Evolutionary conservation across 1,139 yeast species (phyloP).

Genomic region (Pichia sp.): DNA sequence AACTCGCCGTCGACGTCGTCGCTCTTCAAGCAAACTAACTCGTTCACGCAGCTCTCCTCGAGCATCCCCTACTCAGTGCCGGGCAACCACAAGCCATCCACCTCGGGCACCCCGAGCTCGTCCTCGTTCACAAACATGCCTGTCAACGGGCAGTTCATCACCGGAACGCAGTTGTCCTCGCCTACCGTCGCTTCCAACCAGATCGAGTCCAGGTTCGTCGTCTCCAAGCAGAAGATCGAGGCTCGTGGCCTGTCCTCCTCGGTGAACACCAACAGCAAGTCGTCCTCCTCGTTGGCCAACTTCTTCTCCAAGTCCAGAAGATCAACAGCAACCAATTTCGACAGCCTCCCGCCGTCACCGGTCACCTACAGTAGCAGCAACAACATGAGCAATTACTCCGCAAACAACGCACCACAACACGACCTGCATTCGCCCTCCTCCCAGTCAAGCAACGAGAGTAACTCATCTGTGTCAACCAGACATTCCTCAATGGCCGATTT

Average conservation of each 20-base stretch:
- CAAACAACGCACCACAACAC: constrained; percentile 12
- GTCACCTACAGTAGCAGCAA: constrained; percentile 19
- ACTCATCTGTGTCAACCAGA: constrained; percentile 29
- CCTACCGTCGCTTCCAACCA: constrained; percentile 53
- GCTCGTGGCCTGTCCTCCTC: constrained; percentile 31
- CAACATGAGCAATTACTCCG: neutral
- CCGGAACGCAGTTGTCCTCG: constrained; percentile 60
- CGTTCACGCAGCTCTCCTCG: constrained; percentile 43
- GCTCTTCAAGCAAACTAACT: constrained; percentile 31
- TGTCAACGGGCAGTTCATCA: constrained; percentile 56
- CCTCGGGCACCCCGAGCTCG: constrained; percentile 12
- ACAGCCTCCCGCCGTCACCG: constrained; percentile 26
- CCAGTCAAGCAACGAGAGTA: constrained; percentile 19
- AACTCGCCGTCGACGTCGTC: constrained; percentile 22
- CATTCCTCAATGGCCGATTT: constrained; percentile 77
- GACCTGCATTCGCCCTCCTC: constrained; percentile 29
- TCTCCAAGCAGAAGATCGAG: constrained; percentile 67
- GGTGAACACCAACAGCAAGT: constrained; percentile 22
- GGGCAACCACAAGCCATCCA: constrained; percentile 40
- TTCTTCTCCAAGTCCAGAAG: constrained; percentile 45
- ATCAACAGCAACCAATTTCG: constrained; percentile 25
- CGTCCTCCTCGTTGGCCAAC: constrained; percentile 47
- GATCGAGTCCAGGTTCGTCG: constrained; percentile 68
- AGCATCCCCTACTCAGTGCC: constrained; percentile 76
- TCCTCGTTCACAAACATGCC: constrained; percentile 21